Evolutionary conservation across 2,329 filamentous ascomycete genomes (phyloP).

Genomic region (Colletotrichum cordylinicola): DNA sequence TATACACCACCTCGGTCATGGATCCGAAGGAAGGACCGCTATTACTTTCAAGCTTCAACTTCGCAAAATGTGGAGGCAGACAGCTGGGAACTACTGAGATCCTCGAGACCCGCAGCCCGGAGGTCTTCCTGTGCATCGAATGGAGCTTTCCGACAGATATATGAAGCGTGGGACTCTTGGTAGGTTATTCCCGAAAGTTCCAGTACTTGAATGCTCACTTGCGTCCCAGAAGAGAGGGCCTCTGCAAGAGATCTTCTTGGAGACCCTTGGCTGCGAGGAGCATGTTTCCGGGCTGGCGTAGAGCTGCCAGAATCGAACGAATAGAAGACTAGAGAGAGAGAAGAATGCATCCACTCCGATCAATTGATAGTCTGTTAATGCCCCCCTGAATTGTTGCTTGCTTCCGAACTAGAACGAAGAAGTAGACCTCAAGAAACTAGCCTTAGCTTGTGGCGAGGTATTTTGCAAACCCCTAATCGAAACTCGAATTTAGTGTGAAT

Average conservation of each 20-base stretch:
- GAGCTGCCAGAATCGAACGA: neutral
- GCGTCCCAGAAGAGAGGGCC: neutral
- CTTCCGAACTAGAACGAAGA: neutral
- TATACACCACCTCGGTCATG: neutral
- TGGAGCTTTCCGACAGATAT: neutral
- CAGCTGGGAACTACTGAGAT: neutral
- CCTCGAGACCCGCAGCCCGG: neutral
- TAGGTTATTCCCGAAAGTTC: neutral
- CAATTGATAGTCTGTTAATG: neutral
- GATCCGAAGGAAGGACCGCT: neutral
- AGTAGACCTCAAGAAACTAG: neutral
- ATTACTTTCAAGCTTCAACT: neutral
- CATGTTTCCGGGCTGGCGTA: neutral
- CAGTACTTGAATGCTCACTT: neutral
- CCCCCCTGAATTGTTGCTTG: neutral
- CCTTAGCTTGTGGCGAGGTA: neutral
- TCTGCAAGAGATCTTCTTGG: neutral
- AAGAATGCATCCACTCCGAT: neutral
- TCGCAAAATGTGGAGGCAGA: neutral
- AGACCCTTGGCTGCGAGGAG: neutral
- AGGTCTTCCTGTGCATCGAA: neutral
- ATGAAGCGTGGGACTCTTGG: neutral
- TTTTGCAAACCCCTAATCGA: neutral
- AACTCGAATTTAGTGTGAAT: neutral
- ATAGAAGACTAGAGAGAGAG: neutral